Evolutionary conservation across 2,329 filamentous ascomycete species (phyloP).

Genomic region (Scedosporium dehoogii): DNA sequence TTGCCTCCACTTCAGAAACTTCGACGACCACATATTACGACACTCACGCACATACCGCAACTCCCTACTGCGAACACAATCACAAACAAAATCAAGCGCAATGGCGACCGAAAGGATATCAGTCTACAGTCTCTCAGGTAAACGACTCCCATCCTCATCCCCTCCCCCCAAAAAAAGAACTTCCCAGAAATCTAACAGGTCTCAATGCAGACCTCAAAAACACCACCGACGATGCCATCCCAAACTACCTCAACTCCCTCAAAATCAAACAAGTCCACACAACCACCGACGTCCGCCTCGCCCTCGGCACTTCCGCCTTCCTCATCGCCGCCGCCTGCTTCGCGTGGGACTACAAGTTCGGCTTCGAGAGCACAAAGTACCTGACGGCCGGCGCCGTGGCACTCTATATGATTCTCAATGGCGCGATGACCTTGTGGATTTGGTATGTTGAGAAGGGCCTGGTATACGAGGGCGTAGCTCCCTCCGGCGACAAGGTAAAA

Average conservation of each 20-base stretch:
- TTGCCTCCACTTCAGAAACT: no score
- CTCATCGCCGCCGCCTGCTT: slow-evolving; percentile 74
- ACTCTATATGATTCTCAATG: slow-evolving; percentile 71
- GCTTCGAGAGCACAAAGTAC: slow-evolving; percentile 76
- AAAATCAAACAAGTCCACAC: slow-evolving; percentile 74
- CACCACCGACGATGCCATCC: slow-evolving; percentile 88
- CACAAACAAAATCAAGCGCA: slow-evolving; percentile 19
- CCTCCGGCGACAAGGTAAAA: slow-evolving; percentile 55
- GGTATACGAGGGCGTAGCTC: slow-evolving; percentile 65
- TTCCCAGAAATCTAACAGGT: background rate
- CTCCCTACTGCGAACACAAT: no score
- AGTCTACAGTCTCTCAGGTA: slow-evolving; percentile 43
- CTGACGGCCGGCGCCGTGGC: slow-evolving; percentile 73
- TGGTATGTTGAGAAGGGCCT: slow-evolving; percentile 71
- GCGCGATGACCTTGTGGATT: slow-evolving; percentile 72
- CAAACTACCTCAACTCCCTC: slow-evolving; percentile 85
- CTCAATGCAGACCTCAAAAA: slow-evolving; percentile 73
- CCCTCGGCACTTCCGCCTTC: slow-evolving; percentile 75
- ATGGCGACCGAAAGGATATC: slow-evolving; percentile 47
- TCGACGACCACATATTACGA: background rate
- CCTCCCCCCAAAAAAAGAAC: background rate
- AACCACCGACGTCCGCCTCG: slow-evolving; percentile 73
- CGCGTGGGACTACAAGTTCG: slow-evolving; percentile 81
- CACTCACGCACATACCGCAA: background rate
- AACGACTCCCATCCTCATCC: slow-evolving; percentile 1